Evolutionary conservation across 2,329 filamentous ascomycete genomes (phyloP), one percentile per base, ranked within the genome.

Genomic region (Phialemonium atrogriseum): DNA sequence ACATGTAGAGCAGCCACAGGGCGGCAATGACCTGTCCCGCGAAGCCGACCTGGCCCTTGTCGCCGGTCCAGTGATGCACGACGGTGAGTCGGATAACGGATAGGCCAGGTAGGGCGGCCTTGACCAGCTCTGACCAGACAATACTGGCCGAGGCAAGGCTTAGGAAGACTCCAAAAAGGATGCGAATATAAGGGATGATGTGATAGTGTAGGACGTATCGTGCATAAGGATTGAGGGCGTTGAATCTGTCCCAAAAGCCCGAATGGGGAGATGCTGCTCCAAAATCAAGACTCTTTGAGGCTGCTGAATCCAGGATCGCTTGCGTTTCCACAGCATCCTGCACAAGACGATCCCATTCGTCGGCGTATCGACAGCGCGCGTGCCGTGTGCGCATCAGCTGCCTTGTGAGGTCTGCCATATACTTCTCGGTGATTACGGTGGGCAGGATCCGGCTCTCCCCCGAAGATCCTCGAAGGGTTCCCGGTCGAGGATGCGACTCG

Each of bases 1-100:
- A 94, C 91, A 98, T 98, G 64, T 98, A 98, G 35, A 88, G 68
- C 38, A 98, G 80, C 91, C 91, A 98, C 10, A 77, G 64, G 3
- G 86, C 80, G 1, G 89, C 84, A 29, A 89, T 80, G 26, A 87
- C 55, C 54, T 98, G 91, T 5, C 87, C 86, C 3, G 80, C 81
- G 45, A 96, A 87, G 12, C 85, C 85, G 39, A 96, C 79, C 35
- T 84, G 77, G 16, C 80, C 80, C 35, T 76, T 74, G 9, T 79
- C 73, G 24, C 77, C 76, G 21, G 74, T 72, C 52, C 80, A 80
- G 42, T 88, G 83, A 46, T 85, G 80, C n/a, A 86, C 70, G 4
- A 87, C 78, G 4, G 70, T 77, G 39, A 77, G 61, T 29, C 66
- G 68, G 44, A 78, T 73, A 40, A 82, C 67, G 2, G 87, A 94